A percentile compares a stretch with the other conserved stretches of the same genome.
Conservation (phyloP, 768 basidiomycete genomes). For the Leccinum obscurum region DNA sequence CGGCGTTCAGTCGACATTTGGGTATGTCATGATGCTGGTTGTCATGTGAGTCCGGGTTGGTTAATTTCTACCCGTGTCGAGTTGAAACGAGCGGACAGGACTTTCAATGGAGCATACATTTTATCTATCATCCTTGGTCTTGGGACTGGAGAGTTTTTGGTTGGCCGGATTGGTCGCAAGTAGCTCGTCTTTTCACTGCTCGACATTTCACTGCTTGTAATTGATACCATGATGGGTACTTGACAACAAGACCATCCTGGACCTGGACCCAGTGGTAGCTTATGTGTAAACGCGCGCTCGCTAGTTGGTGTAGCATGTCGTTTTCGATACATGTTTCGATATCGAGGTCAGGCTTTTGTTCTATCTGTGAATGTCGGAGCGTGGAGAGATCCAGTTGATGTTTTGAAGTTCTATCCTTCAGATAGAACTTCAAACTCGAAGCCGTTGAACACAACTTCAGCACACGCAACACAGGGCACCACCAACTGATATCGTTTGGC, state of each 20-base stretch:
- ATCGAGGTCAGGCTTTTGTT: not conserved
- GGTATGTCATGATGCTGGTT: conserved; percentile 76
- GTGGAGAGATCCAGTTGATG: not conserved
- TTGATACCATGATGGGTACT: not conserved
- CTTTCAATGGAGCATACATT: conserved; percentile 77
- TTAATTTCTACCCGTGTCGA: not conserved
- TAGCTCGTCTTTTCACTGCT: not conserved
- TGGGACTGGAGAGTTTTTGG: conserved; percentile 71
- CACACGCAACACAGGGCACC: not conserved
- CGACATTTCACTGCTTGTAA: not conserved
- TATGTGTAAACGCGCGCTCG: not conserved
- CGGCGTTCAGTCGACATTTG: conserved; percentile 59
- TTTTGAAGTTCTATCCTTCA: not conserved
- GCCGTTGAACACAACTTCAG: not conserved
- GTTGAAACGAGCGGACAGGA: conserved; percentile 49
- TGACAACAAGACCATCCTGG: not conserved
- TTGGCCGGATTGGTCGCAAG: conserved; percentile 52
- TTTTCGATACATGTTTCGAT: not conserved
- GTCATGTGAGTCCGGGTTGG: conserved; percentile 58
- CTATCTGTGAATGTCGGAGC: not conserved
- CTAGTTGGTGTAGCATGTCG: not conserved
- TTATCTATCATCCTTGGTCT: conserved; percentile 71
- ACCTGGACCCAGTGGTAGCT: too few relatives aligned
- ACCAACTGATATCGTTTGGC: too few relatives aligned
- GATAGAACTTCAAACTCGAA: not conserved